These are phyloP conservation scores for Pichia sp. DNA, from an alignment of 1,139 yeast genomes.

Conservation along the genomic window DNA sequence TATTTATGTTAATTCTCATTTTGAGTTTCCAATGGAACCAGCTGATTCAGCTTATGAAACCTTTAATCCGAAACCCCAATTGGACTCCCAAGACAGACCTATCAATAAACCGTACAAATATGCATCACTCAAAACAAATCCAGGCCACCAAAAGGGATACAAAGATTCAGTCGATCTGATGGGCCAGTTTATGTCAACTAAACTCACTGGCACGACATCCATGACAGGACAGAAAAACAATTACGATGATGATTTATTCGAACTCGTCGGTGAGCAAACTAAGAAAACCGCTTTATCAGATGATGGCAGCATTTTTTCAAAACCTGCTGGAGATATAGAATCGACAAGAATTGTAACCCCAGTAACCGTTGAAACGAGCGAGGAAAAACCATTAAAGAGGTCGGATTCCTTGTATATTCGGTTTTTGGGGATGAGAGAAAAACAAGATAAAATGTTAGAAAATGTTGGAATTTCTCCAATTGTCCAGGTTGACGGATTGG, in stretches of 20 bases:
- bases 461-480: conserved; percentile 12
- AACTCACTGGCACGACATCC: background rate
- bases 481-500: conserved; percentile 4
- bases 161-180: conserved; percentile 11
- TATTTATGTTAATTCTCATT: conserved; percentile 19
- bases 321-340: background rate
- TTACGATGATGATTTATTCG: conserved; percentile 11
- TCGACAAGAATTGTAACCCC: background rate
- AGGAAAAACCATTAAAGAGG: background rate
- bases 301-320: background rate
- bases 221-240: background rate
- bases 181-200: background rate
- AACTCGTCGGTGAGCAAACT: conserved; percentile 1
- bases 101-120: background rate
- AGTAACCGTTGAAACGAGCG: background rate
- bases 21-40: conserved; percentile 18
- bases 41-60: background rate
- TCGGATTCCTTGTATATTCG: conserved; percentile 14
- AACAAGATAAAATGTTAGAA: conserved; percentile 12
- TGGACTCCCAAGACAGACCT: no score
- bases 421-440: conserved; percentile 11
- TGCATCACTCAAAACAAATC: conserved; percentile 5
- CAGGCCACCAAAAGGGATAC: conserved; percentile 3
- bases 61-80: no score
- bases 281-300: background rate